Conservation (phyloP, 108 stramenopile species). For the Skeletonema costatum region DNA sequence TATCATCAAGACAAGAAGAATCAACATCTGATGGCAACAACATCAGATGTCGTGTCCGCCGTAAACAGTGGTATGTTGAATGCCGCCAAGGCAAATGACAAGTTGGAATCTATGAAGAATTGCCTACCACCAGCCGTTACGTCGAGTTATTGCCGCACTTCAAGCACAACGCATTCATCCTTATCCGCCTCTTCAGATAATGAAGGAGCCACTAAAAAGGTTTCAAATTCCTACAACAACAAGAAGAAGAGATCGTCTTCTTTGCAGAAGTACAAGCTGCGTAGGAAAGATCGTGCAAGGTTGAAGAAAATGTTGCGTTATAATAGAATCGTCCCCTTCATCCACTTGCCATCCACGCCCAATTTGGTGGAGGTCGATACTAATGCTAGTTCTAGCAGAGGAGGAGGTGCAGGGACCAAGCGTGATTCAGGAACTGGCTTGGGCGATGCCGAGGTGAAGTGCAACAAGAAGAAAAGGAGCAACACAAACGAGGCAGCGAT, state of each 20-base stretch:
- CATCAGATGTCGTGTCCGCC: slow-evolving; percentile 18
- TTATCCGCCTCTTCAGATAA: slow-evolving; percentile 1
- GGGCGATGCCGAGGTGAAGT: not conserved
- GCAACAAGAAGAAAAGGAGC: slow-evolving; percentile 11
- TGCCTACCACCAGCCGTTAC: not conserved
- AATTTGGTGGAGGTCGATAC: not conserved
- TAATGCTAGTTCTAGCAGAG: not conserved
- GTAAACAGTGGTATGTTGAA: slow-evolving; percentile 19
- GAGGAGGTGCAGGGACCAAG: not conserved
- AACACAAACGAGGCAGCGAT: not conserved
- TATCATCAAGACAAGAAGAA: not conserved
- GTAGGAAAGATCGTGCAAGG: slow-evolving; percentile 20
- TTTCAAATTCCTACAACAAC: not conserved
- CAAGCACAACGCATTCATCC: slow-evolving; percentile 5
- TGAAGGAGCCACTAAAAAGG: not conserved
- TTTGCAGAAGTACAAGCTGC: not conserved
- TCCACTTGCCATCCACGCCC: slow-evolving; percentile 22
- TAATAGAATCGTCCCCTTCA: slow-evolving; percentile 43
- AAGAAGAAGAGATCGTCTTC: not conserved
- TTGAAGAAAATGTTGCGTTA: slow-evolving; percentile 24
- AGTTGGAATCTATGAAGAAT: slow-evolving; percentile 3
- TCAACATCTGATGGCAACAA: not conserved
- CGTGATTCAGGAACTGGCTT: not conserved
- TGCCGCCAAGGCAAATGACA: slow-evolving; percentile 24
- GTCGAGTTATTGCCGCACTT: not conserved